phyloP scores from a whole-genome alignment of 2,329 filamentous ascomycete genomes.

The Trichoderma atrobrunneum region DNA sequence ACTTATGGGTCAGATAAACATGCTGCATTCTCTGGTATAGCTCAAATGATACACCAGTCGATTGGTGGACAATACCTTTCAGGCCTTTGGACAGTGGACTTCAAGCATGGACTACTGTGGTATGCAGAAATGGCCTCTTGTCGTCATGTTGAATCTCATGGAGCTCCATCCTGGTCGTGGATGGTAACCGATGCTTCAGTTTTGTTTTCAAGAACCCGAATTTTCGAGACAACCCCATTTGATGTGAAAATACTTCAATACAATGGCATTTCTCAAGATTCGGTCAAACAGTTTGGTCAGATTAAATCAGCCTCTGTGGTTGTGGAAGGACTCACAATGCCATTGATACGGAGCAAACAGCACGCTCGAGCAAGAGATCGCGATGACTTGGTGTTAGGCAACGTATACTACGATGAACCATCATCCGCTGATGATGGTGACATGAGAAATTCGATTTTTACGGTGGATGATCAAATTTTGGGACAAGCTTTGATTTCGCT shows the following conservation, averaged over 20 bases:
- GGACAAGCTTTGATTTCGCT: neutral
- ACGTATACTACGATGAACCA: neutral
- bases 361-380: neutral
- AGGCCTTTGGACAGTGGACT: constrained; percentile 7
- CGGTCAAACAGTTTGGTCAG: neutral
- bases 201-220: neutral
- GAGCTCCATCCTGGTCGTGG: constrained; percentile 16
- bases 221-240: neutral
- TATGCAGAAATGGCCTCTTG: neutral
- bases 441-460: neutral
- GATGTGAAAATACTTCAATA: neutral
- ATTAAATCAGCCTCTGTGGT: neutral
- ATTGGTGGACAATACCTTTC: constrained; percentile 9
- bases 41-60: neutral
- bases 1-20: constrained; percentile 9
- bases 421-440: neutral
- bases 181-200: neutral
- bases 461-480: neutral
- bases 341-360: neutral
- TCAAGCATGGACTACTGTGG: constrained; percentile 2
- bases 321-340: neutral
- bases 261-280: neutral
- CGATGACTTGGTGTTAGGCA: neutral
- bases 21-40: constrained; percentile 1
- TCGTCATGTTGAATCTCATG: neutral